Evolutionary conservation across 2,329 filamentous ascomycete species (phyloP), one percentile per base, ranked within the genome.

Genomic region (Chrysoporthe austroafricana): DNA sequence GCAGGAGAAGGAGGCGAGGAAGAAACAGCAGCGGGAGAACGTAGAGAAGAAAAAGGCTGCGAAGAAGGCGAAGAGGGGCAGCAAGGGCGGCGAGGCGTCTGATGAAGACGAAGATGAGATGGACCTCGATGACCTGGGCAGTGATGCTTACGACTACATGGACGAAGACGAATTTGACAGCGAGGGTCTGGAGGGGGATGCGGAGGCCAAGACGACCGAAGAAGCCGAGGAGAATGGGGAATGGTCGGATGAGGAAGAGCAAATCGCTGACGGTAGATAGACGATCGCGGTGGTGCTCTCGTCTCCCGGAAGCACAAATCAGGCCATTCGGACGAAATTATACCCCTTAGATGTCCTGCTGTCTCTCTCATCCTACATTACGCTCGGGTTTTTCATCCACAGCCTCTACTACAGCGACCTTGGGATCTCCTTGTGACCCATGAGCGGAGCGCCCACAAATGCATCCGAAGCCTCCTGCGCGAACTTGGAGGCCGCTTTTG

Each of bases 21-120:
- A 88, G 80, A 90, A 90, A 76, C 86, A 93, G 73, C 96, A 99
- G 77, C 94, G 88, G 78, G 94, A 92, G 72, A 98, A 98, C 73
- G 88, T 99, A 1, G 94, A 97, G 80, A 90, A 86, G 80, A 98
- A 97, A 83, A 88, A 86, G 78, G 88, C 90, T 75, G 78, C 66
- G 13, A 74, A 69, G 67, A 72, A 50, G 36, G 72, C 62, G 3
- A 72, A 71, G 0, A 71, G 69, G 46, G 70, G 68, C 61, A 83
- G 81, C 68, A 80, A 76, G 34, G 79, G 80, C 32, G 76, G 77
- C 39, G 79, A 81, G 71, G 77, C 75, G 57, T 76, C 74, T 3
- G 80, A 81, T 4, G 76, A 70, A 44, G 74, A 77, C 1, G 78
- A 73, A 4, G 75, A 74, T 16, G 75, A 72, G 16, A 78, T 77